These are phyloP conservation scores for Suhomyces sp. DNA, from an alignment of 805 yeast genomes.

Conservation along the genomic window DNA sequence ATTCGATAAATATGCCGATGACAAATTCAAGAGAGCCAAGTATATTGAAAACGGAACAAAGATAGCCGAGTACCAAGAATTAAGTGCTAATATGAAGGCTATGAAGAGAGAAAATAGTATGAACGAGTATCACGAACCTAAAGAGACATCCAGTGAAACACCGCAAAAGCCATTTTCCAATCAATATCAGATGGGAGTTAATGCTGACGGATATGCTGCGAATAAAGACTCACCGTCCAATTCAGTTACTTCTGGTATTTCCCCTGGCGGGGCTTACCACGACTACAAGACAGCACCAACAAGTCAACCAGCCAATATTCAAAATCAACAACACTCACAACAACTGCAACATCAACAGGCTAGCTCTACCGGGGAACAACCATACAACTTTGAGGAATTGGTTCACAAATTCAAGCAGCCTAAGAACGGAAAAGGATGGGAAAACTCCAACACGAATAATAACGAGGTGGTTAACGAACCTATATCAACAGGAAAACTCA, in stretches of 20 bases:
- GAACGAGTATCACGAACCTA: slow-evolving; percentile 14
- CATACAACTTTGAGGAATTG: slow-evolving; percentile 30
- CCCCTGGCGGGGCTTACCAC: slow-evolving; percentile 26
- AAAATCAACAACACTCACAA: not conserved
- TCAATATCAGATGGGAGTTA: slow-evolving; percentile 1
- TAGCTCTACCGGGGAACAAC: not conserved
- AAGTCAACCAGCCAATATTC: not conserved
- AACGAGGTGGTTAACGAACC: slow-evolving; percentile 2
- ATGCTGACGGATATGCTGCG: not conserved
- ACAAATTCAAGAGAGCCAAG: slow-evolving; percentile 39
- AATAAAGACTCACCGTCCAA: not conserved
- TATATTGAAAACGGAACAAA: slow-evolving; percentile 38
- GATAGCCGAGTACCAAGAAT: slow-evolving; percentile 38
- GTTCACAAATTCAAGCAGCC: slow-evolving; percentile 31
- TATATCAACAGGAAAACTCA: slow-evolving; percentile 2
- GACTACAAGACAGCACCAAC: slow-evolving; percentile 11
- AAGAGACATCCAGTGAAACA: not conserved
- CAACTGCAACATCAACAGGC: slow-evolving; percentile 1
- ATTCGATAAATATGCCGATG: slow-evolving; percentile 42
- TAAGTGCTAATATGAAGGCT: slow-evolving; percentile 22
- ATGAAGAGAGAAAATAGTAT: slow-evolving; percentile 16
- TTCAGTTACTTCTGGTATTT: slow-evolving; percentile 23
- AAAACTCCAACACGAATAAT: not conserved
- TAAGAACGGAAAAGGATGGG: slow-evolving; percentile 2
- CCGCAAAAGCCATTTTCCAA: not conserved